A percentile compares a stretch with the other conserved stretches of the same genome.
phyloP scores from a whole-genome alignment of 768 basidiomycete species.

The Holtermannia corniformis region DNA sequence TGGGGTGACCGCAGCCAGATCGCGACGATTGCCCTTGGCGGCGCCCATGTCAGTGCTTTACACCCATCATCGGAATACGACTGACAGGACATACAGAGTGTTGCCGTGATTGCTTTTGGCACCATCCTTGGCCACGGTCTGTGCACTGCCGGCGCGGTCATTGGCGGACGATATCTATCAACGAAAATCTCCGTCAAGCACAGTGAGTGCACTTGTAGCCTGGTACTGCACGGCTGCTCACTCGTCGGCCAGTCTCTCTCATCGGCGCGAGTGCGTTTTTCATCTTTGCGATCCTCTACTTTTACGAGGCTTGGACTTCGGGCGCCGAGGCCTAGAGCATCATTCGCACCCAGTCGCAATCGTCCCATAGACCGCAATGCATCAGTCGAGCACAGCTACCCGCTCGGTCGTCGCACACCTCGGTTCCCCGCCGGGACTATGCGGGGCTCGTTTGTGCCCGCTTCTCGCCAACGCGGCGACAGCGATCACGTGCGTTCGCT shows the following conservation, averaged over 20 bases:
- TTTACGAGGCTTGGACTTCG: slow-evolving; percentile 51
- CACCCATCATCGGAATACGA: too few relatives aligned
- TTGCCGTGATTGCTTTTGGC: slow-evolving; percentile 80
- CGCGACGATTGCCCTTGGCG: slow-evolving; percentile 88
- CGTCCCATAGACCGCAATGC: too few relatives aligned
- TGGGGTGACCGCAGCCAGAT: slow-evolving; percentile 99
- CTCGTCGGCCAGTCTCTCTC: slow-evolving; percentile 55
- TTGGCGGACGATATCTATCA: slow-evolving; percentile 86
- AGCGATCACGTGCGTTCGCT: not conserved
- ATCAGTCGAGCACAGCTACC: too few relatives aligned
- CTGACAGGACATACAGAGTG: too few relatives aligned
- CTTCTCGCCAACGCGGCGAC: too few relatives aligned
- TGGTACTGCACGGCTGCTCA: not conserved
- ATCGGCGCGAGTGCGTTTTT: slow-evolving; percentile 75
- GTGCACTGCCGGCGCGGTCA: slow-evolving; percentile 80
- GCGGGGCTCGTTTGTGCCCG: too few relatives aligned
- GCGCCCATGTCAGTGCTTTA: slow-evolving; percentile 67
- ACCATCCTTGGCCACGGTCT: slow-evolving; percentile 78
- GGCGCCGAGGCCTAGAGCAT: not conserved
- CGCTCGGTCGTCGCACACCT: too few relatives aligned
- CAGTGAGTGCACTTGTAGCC: slow-evolving; percentile 48
- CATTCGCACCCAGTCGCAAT: too few relatives aligned
- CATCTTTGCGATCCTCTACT: slow-evolving; percentile 69
- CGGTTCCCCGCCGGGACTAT: too few relatives aligned
- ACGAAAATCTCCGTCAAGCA: slow-evolving; percentile 93